Evolutionary conservation across 257 asterid species (phyloP).

Genomic region (Solanum commersonii): DNA sequence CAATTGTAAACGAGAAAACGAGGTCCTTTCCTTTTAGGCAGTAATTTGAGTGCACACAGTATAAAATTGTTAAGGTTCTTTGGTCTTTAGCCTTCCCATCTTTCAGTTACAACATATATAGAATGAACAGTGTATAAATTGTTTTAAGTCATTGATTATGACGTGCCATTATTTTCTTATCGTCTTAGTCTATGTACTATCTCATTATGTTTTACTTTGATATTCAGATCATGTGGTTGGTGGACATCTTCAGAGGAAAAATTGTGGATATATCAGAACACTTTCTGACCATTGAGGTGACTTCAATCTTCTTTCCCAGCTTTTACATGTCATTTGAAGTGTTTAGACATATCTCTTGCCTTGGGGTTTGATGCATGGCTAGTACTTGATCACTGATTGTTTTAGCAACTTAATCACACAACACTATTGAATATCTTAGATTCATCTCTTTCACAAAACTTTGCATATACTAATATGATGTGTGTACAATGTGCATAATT

Average conservation of each 20-base stretch:
- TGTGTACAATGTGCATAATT: not conserved
- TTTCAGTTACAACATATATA: not conserved
- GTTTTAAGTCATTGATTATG: not conserved
- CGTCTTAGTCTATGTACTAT: not conserved
- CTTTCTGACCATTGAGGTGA: conserved; percentile 70
- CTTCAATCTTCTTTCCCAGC: not conserved
- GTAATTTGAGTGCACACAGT: not conserved
- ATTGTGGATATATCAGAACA: conserved; percentile 75
- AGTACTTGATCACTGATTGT: not conserved
- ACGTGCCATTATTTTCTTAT: not conserved
- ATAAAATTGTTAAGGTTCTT: not conserved
- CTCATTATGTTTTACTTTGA: conserved; percentile 8
- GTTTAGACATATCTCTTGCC: not conserved
- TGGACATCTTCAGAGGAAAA: conserved; percentile 67
- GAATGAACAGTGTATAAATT: not conserved
- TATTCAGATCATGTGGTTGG: conserved; percentile 72
- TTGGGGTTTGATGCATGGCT: not conserved
- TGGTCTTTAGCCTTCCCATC: not conserved
- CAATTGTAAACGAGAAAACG: not conserved
- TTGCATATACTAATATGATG: not conserved
- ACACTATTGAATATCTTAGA: not conserved
- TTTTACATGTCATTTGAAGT: conserved; percentile 8
- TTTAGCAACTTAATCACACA: not conserved
- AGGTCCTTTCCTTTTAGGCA: not conserved
- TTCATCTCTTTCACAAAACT: not conserved